Percentiles rank a stretch among this genome's conserved stretches.
These are phyloP conservation scores for Graphiopsis chlorocephala DNA, from an alignment of 2,329 filamentous ascomycete genomes.

Conservation along the genomic window DNA sequence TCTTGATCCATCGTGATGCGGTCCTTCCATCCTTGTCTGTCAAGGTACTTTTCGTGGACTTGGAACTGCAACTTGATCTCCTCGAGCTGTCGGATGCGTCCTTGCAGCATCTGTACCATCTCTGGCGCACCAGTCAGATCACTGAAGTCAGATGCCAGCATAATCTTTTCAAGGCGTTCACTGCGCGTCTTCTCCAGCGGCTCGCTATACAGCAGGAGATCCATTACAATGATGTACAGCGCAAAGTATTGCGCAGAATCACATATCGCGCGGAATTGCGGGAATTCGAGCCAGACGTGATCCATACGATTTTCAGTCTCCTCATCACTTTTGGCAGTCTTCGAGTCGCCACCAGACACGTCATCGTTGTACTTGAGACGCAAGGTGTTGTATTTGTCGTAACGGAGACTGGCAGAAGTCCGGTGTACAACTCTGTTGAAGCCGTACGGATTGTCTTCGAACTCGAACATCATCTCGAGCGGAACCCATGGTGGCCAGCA, in stretches of 20 bases:
- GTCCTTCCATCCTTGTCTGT: slow-evolving; percentile 88
- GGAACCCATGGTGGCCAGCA: slow-evolving; percentile 98
- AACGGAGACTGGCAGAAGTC: slow-evolving; percentile 89
- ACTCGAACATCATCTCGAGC: slow-evolving; percentile 98
- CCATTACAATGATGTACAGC: slow-evolving; percentile 95
- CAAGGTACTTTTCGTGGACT: slow-evolving; percentile 80
- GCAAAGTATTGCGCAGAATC: slow-evolving; percentile 97
- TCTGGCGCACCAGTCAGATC: slow-evolving; percentile 90
- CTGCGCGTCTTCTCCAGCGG: slow-evolving; percentile 95
- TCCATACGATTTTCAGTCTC: slow-evolving; percentile 73
- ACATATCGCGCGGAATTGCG: slow-evolving; percentile 88
- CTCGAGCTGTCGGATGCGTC: slow-evolving; percentile 87
- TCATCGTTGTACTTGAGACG: slow-evolving; percentile 97
- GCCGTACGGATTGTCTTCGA: slow-evolving; percentile 88
- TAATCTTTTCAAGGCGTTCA: slow-evolving; percentile 95
- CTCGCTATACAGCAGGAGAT: slow-evolving; percentile 93
- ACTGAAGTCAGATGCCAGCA: slow-evolving; percentile 97
- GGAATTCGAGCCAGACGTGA: slow-evolving; percentile 95
- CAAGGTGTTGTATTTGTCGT: slow-evolving; percentile 97
- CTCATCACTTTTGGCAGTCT: slow-evolving; percentile 41
- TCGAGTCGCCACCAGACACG: slow-evolving; percentile 62
- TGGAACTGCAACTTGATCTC: slow-evolving; percentile 98
- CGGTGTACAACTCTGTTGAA: slow-evolving; percentile 97
- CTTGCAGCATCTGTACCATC: slow-evolving; percentile 87
- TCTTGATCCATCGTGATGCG: slow-evolving; percentile 85